phyloP scores from a whole-genome alignment of 148 eudicot genomes.

The Arctostaphylos glauca region DNA sequence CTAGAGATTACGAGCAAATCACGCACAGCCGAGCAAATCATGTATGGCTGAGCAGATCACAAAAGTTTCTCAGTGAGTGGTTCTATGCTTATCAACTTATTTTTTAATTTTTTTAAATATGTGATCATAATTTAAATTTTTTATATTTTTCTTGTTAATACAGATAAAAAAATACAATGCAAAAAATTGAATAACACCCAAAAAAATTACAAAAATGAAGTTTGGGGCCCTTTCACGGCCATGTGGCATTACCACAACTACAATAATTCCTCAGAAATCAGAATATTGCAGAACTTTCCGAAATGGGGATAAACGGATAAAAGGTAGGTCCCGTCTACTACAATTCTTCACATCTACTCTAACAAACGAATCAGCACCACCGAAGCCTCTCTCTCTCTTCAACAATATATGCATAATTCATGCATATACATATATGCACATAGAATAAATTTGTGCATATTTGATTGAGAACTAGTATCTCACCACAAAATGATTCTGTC shows the following conservation, averaged over 20 bases:
- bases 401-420: neutral
- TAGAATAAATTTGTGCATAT: neutral
- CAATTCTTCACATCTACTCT: neutral
- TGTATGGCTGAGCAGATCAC: no score
- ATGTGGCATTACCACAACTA: constrained; percentile 12
- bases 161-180: no score
- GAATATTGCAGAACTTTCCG: no score
- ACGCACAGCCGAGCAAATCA: no score
- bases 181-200: no score
- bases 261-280: neutral
- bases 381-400: neutral
- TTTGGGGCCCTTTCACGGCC: neutral
- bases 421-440: neutral
- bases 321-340: neutral
- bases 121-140: no score
- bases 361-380: neutral
- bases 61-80: no score
- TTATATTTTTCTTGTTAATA: no score
- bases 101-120: no score
- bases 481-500: constrained; percentile 19
- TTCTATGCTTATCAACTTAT: no score
- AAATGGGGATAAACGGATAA: constrained; percentile 7
- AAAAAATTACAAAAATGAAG: no score
- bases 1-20: no score
- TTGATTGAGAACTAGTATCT: neutral